These are phyloP conservation scores for Glycine soja DNA, from an alignment of 306 rosid species.

Conservation along the genomic window DNA sequence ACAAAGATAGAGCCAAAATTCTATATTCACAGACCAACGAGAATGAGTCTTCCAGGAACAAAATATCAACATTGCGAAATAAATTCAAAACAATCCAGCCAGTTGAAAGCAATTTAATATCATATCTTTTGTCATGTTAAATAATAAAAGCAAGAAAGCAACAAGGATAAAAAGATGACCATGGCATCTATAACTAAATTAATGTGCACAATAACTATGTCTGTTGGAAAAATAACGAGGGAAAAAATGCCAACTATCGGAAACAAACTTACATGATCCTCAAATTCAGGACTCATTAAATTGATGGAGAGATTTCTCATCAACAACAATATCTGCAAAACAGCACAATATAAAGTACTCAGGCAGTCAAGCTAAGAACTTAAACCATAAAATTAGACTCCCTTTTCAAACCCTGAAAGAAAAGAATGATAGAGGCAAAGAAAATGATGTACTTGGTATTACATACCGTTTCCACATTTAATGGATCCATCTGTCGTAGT, in stretches of 20 bases:
- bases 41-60: neutral
- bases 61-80: constrained; percentile 5
- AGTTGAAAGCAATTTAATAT: constrained; percentile 11
- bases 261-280: constrained; percentile 72
- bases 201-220: neutral
- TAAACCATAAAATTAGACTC: constrained; percentile 3
- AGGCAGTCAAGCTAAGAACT: neutral
- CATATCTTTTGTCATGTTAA: neutral
- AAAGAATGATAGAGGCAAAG: neutral
- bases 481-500: constrained; percentile 81
- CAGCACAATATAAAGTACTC: constrained; percentile 27
- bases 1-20: neutral
- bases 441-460: constrained; percentile 17
- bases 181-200: neutral
- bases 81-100: constrained; percentile 9
- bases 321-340: constrained; percentile 73
- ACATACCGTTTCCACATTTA: constrained; percentile 87
- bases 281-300: constrained; percentile 79
- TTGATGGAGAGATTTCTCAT: constrained; percentile 85
- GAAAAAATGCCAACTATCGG: neutral
- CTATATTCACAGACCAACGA: constrained; percentile 4
- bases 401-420: constrained; percentile 10
- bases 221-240: constrained; percentile 15
- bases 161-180: constrained; percentile 28
- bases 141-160: neutral